Conservation (phyloP, 2,329 filamentous ascomycete genomes). For the Penicillium sp. region DNA sequence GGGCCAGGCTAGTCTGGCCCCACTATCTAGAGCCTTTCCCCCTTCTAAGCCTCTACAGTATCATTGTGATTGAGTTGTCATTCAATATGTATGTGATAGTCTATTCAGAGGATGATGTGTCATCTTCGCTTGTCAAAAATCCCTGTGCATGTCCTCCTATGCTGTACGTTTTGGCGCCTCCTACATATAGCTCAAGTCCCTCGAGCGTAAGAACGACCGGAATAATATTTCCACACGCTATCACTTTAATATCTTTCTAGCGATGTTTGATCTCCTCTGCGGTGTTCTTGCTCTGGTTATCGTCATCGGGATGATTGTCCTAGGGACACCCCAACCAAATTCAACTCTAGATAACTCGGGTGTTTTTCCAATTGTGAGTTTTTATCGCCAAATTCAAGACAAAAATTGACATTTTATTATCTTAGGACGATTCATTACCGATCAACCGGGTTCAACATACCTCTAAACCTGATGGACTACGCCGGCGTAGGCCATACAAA, state of each 20-base stretch:
- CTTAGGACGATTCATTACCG: not conserved
- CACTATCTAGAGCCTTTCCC: not conserved
- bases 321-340: not conserved
- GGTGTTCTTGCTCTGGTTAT: not conserved
- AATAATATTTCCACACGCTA: not conserved
- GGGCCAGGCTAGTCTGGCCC: not conserved
- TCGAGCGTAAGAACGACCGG: not conserved
- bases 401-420: not conserved
- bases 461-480: not conserved
- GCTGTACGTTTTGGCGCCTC: not conserved
- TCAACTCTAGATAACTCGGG: not conserved
- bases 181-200: not conserved
- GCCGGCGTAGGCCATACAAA: not conserved
- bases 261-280: not conserved
- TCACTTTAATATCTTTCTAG: not conserved
- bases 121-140: not conserved
- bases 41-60: not conserved
- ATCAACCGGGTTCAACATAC: not conserved
- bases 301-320: not conserved
- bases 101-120: not conserved
- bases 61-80: not conserved
- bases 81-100: not conserved
- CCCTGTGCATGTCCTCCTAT: not conserved
- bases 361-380: no score
- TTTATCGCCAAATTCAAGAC: not conserved